Percentiles rank a stretch among this genome's conserved stretches.
Evolutionary conservation across 768 basidiomycete species (phyloP).

Genomic region (Mrakia blollopis): DNA sequence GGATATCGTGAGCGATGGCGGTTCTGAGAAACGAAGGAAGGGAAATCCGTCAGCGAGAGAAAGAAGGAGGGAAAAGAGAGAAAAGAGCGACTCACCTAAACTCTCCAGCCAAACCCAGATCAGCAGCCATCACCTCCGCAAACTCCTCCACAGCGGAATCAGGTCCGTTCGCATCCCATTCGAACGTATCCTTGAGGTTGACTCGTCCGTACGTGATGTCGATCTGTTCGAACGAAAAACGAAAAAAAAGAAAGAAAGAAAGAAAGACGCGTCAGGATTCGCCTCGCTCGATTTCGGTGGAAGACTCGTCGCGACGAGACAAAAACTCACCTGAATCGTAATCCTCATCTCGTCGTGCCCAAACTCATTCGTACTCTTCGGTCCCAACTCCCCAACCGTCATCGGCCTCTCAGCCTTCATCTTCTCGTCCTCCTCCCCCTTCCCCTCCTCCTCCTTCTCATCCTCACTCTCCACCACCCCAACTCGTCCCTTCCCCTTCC

Average conservation of each 20-base stretch:
- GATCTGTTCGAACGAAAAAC: constrained; percentile 53
- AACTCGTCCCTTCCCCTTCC: constrained; percentile 37
- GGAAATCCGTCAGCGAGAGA: background rate
- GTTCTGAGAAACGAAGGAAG: constrained; percentile 55
- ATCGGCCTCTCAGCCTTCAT: constrained; percentile 42
- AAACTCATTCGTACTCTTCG: constrained; percentile 12
- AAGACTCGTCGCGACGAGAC: background rate
- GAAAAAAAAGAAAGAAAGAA: background rate
- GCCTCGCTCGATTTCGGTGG: background rate
- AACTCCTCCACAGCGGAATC: constrained; percentile 85
- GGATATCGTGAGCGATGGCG: constrained; percentile 88
- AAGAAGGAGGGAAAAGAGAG: background rate
- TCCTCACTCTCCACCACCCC: constrained; percentile 3
- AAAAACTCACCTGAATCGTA: constrained; percentile 70
- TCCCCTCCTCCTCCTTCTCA: constrained; percentile 23
- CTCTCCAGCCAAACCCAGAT: constrained; percentile 84
- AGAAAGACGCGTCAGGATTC: background rate
- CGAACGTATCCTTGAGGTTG: constrained; percentile 93
- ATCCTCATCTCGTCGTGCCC: constrained; percentile 85
- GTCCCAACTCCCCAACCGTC: constrained; percentile 56
- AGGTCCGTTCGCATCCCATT: constrained; percentile 87
- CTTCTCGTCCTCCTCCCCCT: constrained; percentile 35
- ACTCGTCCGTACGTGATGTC: constrained; percentile 90
- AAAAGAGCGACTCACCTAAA: constrained; percentile 63
- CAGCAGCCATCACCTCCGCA: constrained; percentile 75